Base-by-base conservation (phyloP, 352 stramenopile genomes). In the Phytopythium vexans region DNA sequence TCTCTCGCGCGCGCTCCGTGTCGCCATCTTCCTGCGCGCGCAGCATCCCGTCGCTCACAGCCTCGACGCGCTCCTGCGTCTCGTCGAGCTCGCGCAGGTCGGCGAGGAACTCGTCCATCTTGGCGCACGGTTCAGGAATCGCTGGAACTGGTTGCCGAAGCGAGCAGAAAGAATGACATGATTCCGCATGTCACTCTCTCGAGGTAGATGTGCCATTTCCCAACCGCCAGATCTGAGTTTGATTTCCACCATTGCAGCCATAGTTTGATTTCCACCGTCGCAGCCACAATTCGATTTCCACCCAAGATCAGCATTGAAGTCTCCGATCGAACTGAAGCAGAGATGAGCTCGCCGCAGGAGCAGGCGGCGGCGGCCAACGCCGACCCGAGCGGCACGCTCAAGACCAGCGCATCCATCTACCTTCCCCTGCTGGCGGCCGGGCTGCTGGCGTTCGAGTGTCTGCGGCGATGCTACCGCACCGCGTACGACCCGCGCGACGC, bases 21-120 rank as follows among this genome's bases (percentile, higher is more conserved):
- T 86, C 65, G 2, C 54, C 61, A 2, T 61, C 69, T 10, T 61
- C 60, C 51, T 83, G 67, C 27, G 62, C 70, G 33, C 72, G 74
- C 49, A 90, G 59, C 71, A 93, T 80, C 27, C 84, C 74, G 48
- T 89, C 77, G 52, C 80, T 90, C 60, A 91, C 80, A 40, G 77
- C 76, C 56, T 91, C 82, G 8, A 93, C 82, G 45, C 83, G 78
- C 60, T 93, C 83, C 66, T 89, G 79, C 44, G 83, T 89, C 59
- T 93, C 83, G 59, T 93, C 83, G 49, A 93, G 53, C 49, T 89
- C 78, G 47, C 66, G 66, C 59, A 93, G 54, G 54, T 93, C 83
- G n/a, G 80, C 70, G 33, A 83, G 36, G 58, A 90, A 91, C 49
- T 91, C 81, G 52, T 89, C 83, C 70, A 90, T 90, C 1, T 42